Conservation (phyloP, 1,284 basidiomycete species). For the Heliocybe sulcata region DNA sequence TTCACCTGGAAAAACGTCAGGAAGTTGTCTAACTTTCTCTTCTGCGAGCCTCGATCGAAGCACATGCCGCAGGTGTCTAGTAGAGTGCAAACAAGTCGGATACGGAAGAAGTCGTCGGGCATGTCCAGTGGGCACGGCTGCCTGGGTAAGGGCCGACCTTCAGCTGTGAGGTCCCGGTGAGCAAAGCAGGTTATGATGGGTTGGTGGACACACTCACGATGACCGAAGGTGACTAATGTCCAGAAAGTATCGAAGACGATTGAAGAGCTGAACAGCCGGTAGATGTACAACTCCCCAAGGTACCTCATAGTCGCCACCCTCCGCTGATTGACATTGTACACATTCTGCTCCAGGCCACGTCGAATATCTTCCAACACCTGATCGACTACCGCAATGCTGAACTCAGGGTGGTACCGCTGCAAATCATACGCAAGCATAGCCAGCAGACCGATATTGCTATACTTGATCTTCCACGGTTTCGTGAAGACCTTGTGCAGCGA, state of each 20-base stretch:
- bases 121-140: conserved; percentile 77
- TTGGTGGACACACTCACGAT: conserved; percentile 57
- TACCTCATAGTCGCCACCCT: conserved; percentile 89
- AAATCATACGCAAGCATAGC: conserved; percentile 94
- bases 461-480: conserved; percentile 96
- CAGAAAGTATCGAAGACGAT: conserved; percentile 94
- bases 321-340: conserved; percentile 93
- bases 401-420: conserved; percentile 87
- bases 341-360: conserved; percentile 87
- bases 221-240: conserved; percentile 94
- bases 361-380: conserved; percentile 92
- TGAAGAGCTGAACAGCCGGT: conserved; percentile 83
- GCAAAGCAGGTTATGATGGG: conserved; percentile 1
- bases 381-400: conserved; percentile 86
- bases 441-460: conserved; percentile 82
- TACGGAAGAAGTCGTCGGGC: conserved; percentile 93
- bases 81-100: conserved; percentile 87
- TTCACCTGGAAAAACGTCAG: conserved; percentile 87
- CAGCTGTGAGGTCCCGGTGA: conserved; percentile 42
- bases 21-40: conserved; percentile 90
- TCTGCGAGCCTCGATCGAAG: conserved; percentile 89
- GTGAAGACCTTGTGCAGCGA: conserved; percentile 80
- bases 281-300: conserved; percentile 96
- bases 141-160: conserved; percentile 83
- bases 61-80: conserved; percentile 98